These are phyloP conservation scores for Aspergillus oerlinghausenensis DNA, from an alignment of 2,329 filamentous ascomycete species.

Conservation along the genomic window DNA sequence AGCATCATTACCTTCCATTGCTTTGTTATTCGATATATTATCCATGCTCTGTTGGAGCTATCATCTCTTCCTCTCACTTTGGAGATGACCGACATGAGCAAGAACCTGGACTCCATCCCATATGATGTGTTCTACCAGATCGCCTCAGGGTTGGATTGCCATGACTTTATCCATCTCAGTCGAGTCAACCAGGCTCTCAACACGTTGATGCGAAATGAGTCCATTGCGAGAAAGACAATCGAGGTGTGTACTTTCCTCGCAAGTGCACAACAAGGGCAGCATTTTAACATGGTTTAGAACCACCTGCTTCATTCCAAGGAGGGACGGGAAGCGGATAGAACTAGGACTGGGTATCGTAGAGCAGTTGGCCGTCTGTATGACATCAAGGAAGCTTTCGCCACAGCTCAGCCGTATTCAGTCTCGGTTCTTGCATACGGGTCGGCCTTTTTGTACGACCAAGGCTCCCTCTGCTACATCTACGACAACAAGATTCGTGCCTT, in stretches of 20 bases:
- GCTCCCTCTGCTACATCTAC: constrained; percentile 60
- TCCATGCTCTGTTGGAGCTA: background rate
- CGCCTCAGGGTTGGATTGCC: constrained; percentile 50
- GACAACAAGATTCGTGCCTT: constrained; percentile 54
- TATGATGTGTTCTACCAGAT: constrained; percentile 63
- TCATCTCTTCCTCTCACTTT: constrained; percentile 1
- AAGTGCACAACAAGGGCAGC: constrained; percentile 2
- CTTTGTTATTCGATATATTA: background rate
- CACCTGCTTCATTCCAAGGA: constrained; percentile 43
- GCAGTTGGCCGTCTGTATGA: constrained; percentile 60
- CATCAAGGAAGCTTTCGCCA: constrained; percentile 55
- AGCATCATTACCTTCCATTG: background rate
- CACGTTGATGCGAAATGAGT: constrained; percentile 49
- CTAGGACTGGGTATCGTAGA: constrained; percentile 44
- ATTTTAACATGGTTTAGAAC: constrained; percentile 30
- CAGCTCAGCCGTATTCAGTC: constrained; percentile 58
- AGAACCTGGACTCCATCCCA: constrained; percentile 48
- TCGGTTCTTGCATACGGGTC: constrained; percentile 57
- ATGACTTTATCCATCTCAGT: constrained; percentile 56
- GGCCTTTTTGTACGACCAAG: constrained; percentile 59
- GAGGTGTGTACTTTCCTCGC: constrained; percentile 42
- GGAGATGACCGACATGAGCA: constrained; percentile 19
- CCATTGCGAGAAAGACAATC: constrained; percentile 55
- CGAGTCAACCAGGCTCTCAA: constrained; percentile 50
- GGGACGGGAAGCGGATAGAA: constrained; percentile 34